Percentiles rank a stretch among this genome's conserved stretches.
phyloP scores from a whole-genome alignment of 2,329 filamentous ascomycete species.

The Cordyceps tenuipes region DNA sequence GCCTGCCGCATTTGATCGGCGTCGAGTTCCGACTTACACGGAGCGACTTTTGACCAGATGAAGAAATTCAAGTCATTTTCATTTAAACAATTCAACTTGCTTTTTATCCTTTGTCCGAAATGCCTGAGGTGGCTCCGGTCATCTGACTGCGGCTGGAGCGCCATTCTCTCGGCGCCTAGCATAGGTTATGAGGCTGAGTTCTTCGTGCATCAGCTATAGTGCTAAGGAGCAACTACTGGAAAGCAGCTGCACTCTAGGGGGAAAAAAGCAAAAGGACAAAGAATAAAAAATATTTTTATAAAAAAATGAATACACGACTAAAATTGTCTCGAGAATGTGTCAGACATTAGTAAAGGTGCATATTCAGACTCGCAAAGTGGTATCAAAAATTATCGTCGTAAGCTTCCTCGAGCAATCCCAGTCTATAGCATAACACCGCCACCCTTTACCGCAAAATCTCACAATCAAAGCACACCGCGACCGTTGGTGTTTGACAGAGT shows the following conservation, averaged over 20 bases:
- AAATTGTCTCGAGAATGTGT: neutral
- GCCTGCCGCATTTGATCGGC: constrained; percentile 1
- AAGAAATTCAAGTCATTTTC: neutral
- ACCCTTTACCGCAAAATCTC: neutral
- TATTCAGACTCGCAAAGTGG: constrained; percentile 4
- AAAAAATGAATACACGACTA: neutral
- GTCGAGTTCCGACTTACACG: neutral
- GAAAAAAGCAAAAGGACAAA: too few species aligned
- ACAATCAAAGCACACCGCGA: neutral
- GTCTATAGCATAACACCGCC: neutral
- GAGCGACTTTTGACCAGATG: neutral
- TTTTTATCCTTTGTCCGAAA: too few species aligned
- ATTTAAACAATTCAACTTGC: neutral
- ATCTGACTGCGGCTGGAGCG: constrained; percentile 1
- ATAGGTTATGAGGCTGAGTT: neutral
- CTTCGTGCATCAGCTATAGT: neutral
- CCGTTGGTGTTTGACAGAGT: neutral
- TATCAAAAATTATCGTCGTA: constrained; percentile 2
- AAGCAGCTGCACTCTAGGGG: neutral
- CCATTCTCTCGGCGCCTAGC: constrained; percentile 2
- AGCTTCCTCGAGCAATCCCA: neutral
- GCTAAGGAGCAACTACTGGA: neutral
- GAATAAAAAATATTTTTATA: neutral
- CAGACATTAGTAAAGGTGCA: neutral
- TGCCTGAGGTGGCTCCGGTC: neutral